Evolutionary conservation across 1,284 basidiomycete genomes (phyloP), one percentile per base, ranked within the genome.

Genomic region (Rhodofomes roseus): DNA sequence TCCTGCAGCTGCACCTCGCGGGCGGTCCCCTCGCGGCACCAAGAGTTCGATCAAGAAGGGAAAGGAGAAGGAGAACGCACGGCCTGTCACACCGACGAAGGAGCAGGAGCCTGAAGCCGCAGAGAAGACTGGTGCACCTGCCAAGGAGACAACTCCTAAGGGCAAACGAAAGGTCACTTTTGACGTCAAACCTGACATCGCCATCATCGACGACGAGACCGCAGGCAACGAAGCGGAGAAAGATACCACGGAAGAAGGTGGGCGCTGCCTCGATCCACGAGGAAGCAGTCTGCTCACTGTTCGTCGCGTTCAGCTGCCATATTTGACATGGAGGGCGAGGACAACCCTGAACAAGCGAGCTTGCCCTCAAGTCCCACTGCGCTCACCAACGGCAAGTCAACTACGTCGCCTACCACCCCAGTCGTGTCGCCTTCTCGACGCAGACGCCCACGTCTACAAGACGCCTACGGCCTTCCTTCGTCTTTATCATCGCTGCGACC

Each of bases 81-180:
- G 64, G 41, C 36, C 60, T 7, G 48, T 8, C 12, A 56, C 63
- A n/a, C 48, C 54, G 22, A 39, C 60, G 12, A 59, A 58, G 20
- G 60, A 57, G 18, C 56, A 61, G 39, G 61, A 62, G 8, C 40
- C 64, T 16, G 50, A 56, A 16, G 51, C 46, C 31, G 29, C 59
- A 20, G 52, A 37, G 2, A 50, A 50, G 29, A 23, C 41, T 20
- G 46, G 43, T 11, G 57, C 51, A 22, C 56, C 63, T 41, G 46
- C 54, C 9, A 63, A 65, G 44, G 62, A 67, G n/a, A 43, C 34
- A 9, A 59, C n/a, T 29, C 44, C 59, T 34, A 89, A 84, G 68
- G 81, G 78, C 40, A 87, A 84, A 68, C 77, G 85, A 58, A 89
- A 85, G 69, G 89, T 92, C 22, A 90, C 87, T 9, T 92, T 92